Evolutionary conservation across 2,329 filamentous ascomycete species (phyloP).

Genomic region (Trichoderma sp.): DNA sequence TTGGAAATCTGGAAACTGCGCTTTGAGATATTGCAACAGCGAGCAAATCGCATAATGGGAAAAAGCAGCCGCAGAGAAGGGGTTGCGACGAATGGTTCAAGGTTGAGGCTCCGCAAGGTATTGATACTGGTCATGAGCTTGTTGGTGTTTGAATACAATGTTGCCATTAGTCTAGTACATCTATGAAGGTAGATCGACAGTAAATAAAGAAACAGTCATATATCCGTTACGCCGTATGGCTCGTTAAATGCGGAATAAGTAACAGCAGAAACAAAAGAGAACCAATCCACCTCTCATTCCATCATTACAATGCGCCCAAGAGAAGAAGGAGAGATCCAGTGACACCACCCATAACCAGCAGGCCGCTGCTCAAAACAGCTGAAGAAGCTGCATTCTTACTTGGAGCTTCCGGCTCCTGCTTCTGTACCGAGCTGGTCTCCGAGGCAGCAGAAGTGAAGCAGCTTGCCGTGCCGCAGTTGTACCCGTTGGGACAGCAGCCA

Average conservation of each 20-base stretch:
- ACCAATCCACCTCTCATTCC: neutral
- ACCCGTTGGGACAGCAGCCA: constrained; percentile 84
- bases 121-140: neutral
- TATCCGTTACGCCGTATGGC: constrained; percentile 7
- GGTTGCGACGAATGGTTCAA: neutral
- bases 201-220: constrained; percentile 1
- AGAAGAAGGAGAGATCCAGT: constrained; percentile 18
- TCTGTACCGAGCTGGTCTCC: constrained; percentile 61
- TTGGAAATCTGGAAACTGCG: neutral
- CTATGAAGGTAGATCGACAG: neutral
- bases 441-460: constrained; percentile 63
- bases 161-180: constrained; percentile 12
- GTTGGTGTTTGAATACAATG: neutral
- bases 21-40: neutral
- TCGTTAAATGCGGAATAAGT: constrained; percentile 4
- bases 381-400: constrained; percentile 31
- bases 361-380: neutral
- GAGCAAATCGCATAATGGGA: neutral
- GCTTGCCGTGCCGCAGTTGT: constrained; percentile 70
- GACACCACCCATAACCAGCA: neutral
- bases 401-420: constrained; percentile 48
- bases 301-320: constrained; percentile 7
- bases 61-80: neutral
- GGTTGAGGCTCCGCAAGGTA: neutral
- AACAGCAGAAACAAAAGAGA: neutral